Evolutionary conservation across 345 rosid genomes (phyloP).

Genomic region (Sonneratia alba): DNA sequence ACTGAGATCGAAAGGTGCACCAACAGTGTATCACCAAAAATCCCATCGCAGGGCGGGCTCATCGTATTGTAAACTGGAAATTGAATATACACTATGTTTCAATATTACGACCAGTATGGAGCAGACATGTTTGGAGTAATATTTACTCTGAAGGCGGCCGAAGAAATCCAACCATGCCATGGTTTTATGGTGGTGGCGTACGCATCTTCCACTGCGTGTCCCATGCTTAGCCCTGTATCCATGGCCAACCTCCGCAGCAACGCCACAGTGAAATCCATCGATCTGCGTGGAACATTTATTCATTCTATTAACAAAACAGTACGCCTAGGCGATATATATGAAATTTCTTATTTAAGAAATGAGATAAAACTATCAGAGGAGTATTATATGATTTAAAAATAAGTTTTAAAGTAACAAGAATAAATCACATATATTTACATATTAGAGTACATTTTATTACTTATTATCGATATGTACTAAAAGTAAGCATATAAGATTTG

Average conservation of each 20-base stretch:
- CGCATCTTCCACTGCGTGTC: conserved; percentile 68
- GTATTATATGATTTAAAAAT: no score
- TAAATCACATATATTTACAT: no score
- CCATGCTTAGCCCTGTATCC: conserved; percentile 56
- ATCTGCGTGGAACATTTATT: conserved; percentile 26
- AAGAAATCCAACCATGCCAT: conserved; percentile 92
- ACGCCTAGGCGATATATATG: no score
- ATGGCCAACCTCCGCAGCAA: conserved; percentile 42
- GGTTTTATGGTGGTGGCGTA: conserved; percentile 61
- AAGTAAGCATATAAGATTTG: no score
- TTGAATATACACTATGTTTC: not conserved
- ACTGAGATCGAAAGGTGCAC: not conserved
- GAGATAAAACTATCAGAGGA: no score
- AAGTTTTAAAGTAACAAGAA: no score
- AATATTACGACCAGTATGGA: not conserved
- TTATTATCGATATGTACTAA: no score
- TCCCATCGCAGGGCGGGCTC: no score
- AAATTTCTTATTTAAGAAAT: no score
- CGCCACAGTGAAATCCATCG: conserved; percentile 56
- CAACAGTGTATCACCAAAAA: no score
- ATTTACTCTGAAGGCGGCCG: conserved; percentile 72
- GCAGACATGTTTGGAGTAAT: no score
- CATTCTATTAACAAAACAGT: not conserved
- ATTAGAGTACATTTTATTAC: not conserved
- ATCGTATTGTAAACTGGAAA: no score